Base-by-base conservation (phyloP, 768 basidiomycete genomes). In the Serendipita sp. region DNA sequence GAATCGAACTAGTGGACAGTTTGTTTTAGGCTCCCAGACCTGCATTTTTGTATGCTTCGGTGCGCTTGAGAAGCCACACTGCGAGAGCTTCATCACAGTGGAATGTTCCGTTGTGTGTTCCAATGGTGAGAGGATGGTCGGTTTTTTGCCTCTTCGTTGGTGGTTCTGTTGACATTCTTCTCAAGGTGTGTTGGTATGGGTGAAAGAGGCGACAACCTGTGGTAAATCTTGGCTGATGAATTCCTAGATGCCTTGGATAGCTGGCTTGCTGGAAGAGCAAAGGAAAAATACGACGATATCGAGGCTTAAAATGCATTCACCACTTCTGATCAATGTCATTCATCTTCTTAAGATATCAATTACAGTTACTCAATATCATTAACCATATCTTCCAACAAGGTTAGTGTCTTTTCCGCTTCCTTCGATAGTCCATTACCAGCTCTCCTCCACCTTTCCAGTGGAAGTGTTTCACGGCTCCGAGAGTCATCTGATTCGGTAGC, bases 81-180 rank as follows among this genome's bases (percentile, higher is more conserved):
- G 95, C 96, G 37, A 98, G 81, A 0, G 93, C 92, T 76, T 99
- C 95, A 70, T 99, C 95, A 74, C 92, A 94, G 70, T 99, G 94
- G 73, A 97, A 97, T 0, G 92, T 92, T 16, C 94, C 94, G 66
- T 88, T 91, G 74, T 97, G 93, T 1, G 94, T 96, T 38, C 93
- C 93, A 70, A 97, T 95, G 45, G 84, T 30, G 11, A 54, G 10
- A 28, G 16, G 13, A 30, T 54, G 24, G 30, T 2, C 53, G 1
- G 53, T 54, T 30, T 54, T 54, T 54, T 24, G 24, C 24, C 24
- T 24, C 24, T 24, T 24, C 24, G 24, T 24, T 24, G 24, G 24
- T 24, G 24, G 24, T 24, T 24, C 24, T 24, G 24, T 24, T 24
- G 24, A 24, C 24, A 24, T 24, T 24, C 24, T 24, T 24, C 24